Evolutionary conservation across 164 flowering plant species (phyloP), one percentile per base, ranked within the genome.

Genomic region (Platanus orientalis): DNA sequence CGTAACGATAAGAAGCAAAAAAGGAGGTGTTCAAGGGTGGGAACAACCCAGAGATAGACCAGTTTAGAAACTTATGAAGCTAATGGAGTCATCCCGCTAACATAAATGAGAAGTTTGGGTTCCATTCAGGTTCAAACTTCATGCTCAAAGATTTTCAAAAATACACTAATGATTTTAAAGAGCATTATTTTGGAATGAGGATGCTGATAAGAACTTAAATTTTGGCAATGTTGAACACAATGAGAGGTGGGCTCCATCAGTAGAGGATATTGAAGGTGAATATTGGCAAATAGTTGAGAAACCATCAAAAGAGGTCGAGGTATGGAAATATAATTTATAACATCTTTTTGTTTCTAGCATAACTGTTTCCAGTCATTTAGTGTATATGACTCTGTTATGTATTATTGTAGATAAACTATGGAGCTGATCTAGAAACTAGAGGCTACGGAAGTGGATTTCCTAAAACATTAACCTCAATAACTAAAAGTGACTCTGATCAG

Each of bases 401-500:
- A 10, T 57, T n/a, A n/a, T 62, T 72, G 25, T 74, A 90, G 96
- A 90, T 90, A 21, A 74, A 70, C 60, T 90, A 90, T 76, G 97
- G 95, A 67, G 97, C 97, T 76, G 97, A 90, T 75, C 63, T 90
- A 75, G 95, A 90, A 79, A 83, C 92, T 39, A 88, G 81, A 66
- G 70, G 57, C 3, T 86, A 86, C 68, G 82, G 80, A 25, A 90
- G 97, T 81, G 97, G 97, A 26, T 90, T 90, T 67, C 97, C 92
- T 21, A 86, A 82, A 68, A 56, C 71, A 23, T 67, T 80, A 23
- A 60, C 80, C 45, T 48, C 25, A 45, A 58, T 20, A 16, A 28
- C 67, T 45, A 73, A 75, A 52, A 61, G 64, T 62, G 76, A 77
- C 57, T 62, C 56, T 5, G 79, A 85, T 65, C 65, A 62, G 60